Conservation (phyloP, 768 basidiomycete genomes). For the Macrolepiota albuminosa region DNA sequence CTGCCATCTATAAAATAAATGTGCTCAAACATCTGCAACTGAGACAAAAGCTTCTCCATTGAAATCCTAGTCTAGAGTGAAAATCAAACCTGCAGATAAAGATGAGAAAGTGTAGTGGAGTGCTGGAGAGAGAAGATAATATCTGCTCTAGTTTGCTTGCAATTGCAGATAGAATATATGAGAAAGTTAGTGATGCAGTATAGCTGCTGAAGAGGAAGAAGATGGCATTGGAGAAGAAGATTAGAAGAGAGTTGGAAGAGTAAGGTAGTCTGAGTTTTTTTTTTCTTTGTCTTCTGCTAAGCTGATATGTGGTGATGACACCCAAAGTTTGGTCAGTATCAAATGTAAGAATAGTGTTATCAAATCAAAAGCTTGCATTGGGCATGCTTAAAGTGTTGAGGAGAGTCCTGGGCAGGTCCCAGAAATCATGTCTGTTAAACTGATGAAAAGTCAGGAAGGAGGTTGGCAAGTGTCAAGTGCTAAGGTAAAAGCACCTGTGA, state of each 20-base stretch:
- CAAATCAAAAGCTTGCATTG: conserved; percentile 25
- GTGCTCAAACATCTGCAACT: conserved; percentile 19
- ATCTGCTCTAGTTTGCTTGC: conserved; percentile 64
- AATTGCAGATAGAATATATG: conserved; percentile 47
- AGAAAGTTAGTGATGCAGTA: conserved; percentile 44
- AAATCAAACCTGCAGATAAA: conserved; percentile 35
- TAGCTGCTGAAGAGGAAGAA: conserved; percentile 49
- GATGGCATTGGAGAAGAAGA: conserved; percentile 36
- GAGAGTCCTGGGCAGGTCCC: no score
- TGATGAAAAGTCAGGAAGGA: no score
- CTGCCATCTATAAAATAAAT: conserved; percentile 32
- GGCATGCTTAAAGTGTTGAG: conserved; percentile 15
- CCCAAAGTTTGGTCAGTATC: no score
- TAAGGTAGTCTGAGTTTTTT: conserved; percentile 19
- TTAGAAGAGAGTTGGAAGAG: conserved; percentile 35
- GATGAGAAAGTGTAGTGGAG: conserved; percentile 54
- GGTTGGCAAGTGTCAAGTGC: no score
- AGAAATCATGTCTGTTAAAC: no score
- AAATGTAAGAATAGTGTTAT: no score
- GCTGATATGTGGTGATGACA: conserved; percentile 21
- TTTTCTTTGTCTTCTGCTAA: background rate
- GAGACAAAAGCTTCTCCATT: conserved; percentile 7
- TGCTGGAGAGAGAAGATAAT: conserved; percentile 35
- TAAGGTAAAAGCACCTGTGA: no score
- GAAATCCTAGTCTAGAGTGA: conserved; percentile 17